Conservation (phyloP, 352 stramenopile species). For the Globisporangium sylvaticum region DNA sequence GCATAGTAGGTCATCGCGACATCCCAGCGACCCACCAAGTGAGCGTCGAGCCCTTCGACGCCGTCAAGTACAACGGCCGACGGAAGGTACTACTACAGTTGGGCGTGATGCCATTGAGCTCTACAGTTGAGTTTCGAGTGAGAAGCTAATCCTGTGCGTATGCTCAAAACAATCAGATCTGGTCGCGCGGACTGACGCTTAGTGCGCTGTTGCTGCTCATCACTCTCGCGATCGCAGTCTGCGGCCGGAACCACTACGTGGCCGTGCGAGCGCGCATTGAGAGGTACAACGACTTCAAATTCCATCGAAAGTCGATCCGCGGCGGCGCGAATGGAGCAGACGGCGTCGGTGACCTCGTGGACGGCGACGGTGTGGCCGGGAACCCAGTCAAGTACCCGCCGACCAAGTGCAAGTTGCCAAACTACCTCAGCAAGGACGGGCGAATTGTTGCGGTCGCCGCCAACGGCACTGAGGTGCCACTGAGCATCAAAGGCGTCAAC, state of each 20-base stretch:
- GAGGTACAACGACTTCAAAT: conserved; percentile 26
- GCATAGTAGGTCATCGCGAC: conserved; percentile 11
- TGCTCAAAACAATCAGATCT: background rate
- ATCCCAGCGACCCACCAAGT: background rate
- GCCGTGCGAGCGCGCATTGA: conserved; percentile 4
- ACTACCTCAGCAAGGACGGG: conserved; percentile 64
- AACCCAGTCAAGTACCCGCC: conserved; percentile 56
- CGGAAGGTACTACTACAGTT: background rate
- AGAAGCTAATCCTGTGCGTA: background rate
- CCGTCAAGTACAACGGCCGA: conserved; percentile 7
- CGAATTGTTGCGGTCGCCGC: conserved; percentile 37
- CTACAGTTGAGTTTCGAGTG: background rate
- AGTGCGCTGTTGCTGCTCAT: background rate
- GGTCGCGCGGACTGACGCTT: conserved; percentile 3
- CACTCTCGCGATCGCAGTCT: background rate
- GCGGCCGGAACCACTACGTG: conserved; percentile 2
- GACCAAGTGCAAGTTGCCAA: conserved; percentile 47
- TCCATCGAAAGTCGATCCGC: conserved; percentile 31
- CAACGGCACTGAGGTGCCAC: conserved; percentile 33
- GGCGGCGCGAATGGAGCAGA: conserved; percentile 31
- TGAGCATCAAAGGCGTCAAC: conserved; percentile 42
- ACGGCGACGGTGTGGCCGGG: conserved; percentile 46
- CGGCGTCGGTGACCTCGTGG: conserved; percentile 26
- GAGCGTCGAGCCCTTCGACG: background rate
- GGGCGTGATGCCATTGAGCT: background rate